Evolutionary conservation across 2,329 filamentous ascomycete genomes (phyloP), one percentile per base, ranked within the genome.

Genomic region (Epichloe brachyelytri): DNA sequence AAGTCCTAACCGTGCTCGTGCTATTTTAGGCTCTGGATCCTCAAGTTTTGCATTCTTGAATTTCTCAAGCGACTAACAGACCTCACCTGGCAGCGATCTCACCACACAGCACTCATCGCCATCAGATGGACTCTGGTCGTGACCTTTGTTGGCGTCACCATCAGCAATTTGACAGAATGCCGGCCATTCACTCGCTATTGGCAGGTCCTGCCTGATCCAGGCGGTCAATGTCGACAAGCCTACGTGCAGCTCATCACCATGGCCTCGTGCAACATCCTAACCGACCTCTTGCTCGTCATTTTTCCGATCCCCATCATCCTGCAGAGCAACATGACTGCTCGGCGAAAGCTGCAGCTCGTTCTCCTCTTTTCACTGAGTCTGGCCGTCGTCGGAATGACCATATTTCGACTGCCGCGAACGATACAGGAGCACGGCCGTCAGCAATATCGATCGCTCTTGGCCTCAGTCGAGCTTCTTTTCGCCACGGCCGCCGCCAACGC

Each of bases 291-390:
- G 0, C 80, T 98, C 10, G 82, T 97, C 57, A 75, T 85, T 49
- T 95, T 95, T 57, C 93, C 93, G 0, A 85, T 96, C 26, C 86
- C 90, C 0, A 87, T 97, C 59, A 89, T 97, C 53, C 66, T 95
- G 36, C 76, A 78, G 48, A 93, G 88, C 45, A 76, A 80, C 12
- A 91, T 96, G 81, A 73, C 76, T 0, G 59, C 83, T 19, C 87
- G 83, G 64, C 82, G 86, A 56, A 96, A 95, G 67, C 57, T 89
- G 11, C 86, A 87, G 54, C 80, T 97, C 12, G 79, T 85, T 7
- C 63, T 85, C 2, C 76, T 97, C 14, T 97, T 97, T 70, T 88
- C 85, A 3, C 73, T 95, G 49, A 94, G 88, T n/a, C 64, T 93
- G 45, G 75, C 84, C 51, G 80, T 95, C 6, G 85, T 95, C 46